Percentiles rank a stretch among this genome's conserved stretches.
Evolutionary conservation across 2,329 filamentous ascomycete species (phyloP).

Genomic region (Aspergillus sp.): DNA sequence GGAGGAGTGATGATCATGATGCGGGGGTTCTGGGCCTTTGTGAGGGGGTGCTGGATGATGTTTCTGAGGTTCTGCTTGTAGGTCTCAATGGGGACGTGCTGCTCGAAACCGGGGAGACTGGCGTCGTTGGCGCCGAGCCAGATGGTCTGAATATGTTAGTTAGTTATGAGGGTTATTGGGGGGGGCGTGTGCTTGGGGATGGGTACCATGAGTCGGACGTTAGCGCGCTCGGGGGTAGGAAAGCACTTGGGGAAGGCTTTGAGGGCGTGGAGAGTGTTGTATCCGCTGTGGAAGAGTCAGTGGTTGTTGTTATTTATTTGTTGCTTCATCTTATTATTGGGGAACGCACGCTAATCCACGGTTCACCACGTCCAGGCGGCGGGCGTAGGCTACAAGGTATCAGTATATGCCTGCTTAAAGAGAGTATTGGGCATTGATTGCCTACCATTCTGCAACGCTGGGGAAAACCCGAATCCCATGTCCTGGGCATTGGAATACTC

Average conservation of each 20-base stretch:
- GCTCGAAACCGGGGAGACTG: conserved; percentile 65
- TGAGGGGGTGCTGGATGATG: conserved; percentile 71
- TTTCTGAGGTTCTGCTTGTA: conserved; percentile 72
- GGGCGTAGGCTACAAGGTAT: conserved; percentile 62
- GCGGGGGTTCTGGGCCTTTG: conserved; percentile 70
- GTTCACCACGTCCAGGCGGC: conserved; percentile 83
- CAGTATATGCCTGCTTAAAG: conserved; percentile 12
- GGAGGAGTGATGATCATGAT: conserved; percentile 77
- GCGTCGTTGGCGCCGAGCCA: conserved; percentile 93
- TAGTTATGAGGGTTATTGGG: neutral
- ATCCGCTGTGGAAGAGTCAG: conserved; percentile 58
- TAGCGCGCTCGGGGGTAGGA: conserved; percentile 60
- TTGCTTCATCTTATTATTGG: neutral
- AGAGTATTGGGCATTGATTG: conserved; percentile 16
- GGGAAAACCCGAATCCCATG: conserved; percentile 72
- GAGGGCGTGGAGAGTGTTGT: conserved; percentile 76
- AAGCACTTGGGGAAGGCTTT: conserved; percentile 70
- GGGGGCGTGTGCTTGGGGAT: neutral
- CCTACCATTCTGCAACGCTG: conserved; percentile 69
- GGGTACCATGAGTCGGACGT: conserved; percentile 45
- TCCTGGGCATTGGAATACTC: conserved; percentile 64
- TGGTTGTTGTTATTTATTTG: neutral
- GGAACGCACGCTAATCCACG: conserved; percentile 67
- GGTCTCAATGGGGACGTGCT: conserved; percentile 74
- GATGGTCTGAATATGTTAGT: conserved; percentile 58